These are phyloP conservation scores for Dothistroma pini DNA, from an alignment of 2,329 filamentous ascomycete genomes.

Conservation along the genomic window DNA sequence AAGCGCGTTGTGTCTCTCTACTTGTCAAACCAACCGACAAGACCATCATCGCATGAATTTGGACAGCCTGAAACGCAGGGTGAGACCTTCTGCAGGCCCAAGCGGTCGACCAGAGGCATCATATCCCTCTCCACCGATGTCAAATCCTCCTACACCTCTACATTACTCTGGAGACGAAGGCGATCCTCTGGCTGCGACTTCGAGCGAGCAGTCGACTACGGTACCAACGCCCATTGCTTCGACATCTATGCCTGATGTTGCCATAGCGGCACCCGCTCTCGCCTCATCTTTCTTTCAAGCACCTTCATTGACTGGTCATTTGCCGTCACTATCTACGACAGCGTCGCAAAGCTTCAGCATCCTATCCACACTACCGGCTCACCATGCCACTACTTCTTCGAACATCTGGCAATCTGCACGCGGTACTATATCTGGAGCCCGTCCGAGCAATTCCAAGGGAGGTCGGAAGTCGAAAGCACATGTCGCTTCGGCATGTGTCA, in stretches of 20 bases:
- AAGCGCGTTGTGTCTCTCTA: conserved; percentile 10
- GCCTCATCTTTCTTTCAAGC: conserved; percentile 14
- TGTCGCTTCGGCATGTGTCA: conserved; percentile 79
- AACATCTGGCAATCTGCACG: conserved; percentile 3
- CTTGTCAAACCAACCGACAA: conserved; percentile 11
- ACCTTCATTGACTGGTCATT: not conserved
- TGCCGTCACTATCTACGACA: not conserved
- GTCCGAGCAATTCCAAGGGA: conserved; percentile 17
- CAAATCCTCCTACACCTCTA: conserved; percentile 45
- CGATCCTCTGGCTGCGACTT: conserved; percentile 7
- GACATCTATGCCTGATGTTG: conserved; percentile 20
- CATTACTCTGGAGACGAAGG: conserved; percentile 16
- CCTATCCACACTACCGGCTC: not conserved
- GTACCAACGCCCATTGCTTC: conserved; percentile 1
- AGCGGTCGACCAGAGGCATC: conserved; percentile 12
- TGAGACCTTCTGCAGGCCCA: conserved; percentile 8
- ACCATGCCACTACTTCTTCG: not conserved
- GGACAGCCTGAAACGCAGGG: conserved; percentile 21
- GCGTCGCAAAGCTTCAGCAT: not conserved
- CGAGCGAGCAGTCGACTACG: conserved; percentile 6
- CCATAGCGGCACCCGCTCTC: conserved; percentile 11
- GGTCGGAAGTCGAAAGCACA: conserved; percentile 53
- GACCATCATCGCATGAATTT: conserved; percentile 9
- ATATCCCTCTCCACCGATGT: conserved; percentile 52
- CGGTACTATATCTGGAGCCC: conserved; percentile 6